Evolutionary conservation across 1,284 basidiomycete species (phyloP).

Genomic region (Marasmius oreades): DNA sequence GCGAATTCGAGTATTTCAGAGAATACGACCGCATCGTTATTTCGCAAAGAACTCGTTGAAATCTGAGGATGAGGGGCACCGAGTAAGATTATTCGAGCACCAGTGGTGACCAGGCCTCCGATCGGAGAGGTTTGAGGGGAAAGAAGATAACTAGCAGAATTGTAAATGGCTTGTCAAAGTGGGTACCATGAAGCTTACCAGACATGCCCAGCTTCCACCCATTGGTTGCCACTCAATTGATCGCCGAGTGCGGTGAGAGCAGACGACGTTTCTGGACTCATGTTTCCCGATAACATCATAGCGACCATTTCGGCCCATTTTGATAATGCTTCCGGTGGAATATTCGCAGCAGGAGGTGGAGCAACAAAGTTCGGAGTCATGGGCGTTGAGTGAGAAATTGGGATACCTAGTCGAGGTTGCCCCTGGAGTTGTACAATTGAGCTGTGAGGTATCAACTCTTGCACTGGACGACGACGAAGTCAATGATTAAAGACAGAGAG

Average conservation of each 20-base stretch:
- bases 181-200: constrained; percentile 53
- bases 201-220: constrained; percentile 85
- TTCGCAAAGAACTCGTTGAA: constrained; percentile 55
- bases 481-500: constrained; percentile 5
- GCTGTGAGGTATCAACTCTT: constrained; percentile 69
- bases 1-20: constrained; percentile 95
- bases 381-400: constrained; percentile 49
- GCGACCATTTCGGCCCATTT: constrained; percentile 88
- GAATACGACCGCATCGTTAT: constrained; percentile 81
- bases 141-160: constrained; percentile 73
- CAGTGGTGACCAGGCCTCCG: constrained; percentile 61
- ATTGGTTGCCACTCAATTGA: constrained; percentile 67
- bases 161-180: constrained; percentile 2
- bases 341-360: constrained; percentile 35
- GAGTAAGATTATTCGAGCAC: constrained; percentile 62
- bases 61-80: constrained; percentile 59
- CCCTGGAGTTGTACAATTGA: constrained; percentile 37
- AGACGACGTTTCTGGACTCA: constrained; percentile 61
- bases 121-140: constrained; percentile 81
- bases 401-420: constrained; percentile 35
- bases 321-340: constrained; percentile 57
- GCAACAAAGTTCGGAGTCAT: constrained; percentile 62
- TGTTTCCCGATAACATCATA: constrained; percentile 78
- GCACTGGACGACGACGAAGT: constrained; percentile 43
- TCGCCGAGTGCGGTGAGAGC: constrained; percentile 88